phyloP scores from a whole-genome alignment of 352 stramenopile genomes.

The Phytophthora meadii region DNA sequence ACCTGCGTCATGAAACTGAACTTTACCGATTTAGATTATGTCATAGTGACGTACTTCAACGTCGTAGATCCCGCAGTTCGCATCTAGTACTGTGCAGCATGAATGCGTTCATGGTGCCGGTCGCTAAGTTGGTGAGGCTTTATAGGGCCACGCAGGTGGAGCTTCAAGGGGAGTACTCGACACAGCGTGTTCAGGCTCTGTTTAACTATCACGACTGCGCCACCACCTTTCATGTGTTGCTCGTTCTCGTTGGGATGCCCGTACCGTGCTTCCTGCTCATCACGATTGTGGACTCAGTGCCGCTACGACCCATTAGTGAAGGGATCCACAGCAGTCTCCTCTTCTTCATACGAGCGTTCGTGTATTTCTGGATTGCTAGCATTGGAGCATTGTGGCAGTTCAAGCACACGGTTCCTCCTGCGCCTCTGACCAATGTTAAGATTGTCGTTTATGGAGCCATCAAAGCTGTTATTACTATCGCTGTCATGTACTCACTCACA shows the following conservation, averaged over 20 bases:
- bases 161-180: too few species aligned
- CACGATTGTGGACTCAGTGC: background rate
- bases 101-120: too few species aligned
- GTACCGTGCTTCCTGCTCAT: background rate
- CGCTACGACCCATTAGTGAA: background rate
- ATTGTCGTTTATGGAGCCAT: background rate
- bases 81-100: too few species aligned
- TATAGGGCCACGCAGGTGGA: too few species aligned
- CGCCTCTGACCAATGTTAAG: background rate
- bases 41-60: background rate
- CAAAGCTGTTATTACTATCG: background rate
- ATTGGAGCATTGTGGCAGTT: background rate
- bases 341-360: background rate
- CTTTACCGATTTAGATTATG: slow-evolving; percentile 2
- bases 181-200: too few species aligned
- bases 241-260: background rate
- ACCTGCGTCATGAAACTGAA: slow-evolving; percentile 29
- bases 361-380: background rate
- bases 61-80: background rate
- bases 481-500: background rate
- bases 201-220: too few species aligned
- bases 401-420: background rate
- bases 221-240: too few species aligned
- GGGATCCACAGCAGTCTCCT: background rate
- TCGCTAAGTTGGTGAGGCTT: too few species aligned